A percentile compares a stretch with the other conserved stretches of the same genome.
Conservation (phyloP, 1,139 yeast genomes). For the Lodderomyces parapsilosis region DNA sequence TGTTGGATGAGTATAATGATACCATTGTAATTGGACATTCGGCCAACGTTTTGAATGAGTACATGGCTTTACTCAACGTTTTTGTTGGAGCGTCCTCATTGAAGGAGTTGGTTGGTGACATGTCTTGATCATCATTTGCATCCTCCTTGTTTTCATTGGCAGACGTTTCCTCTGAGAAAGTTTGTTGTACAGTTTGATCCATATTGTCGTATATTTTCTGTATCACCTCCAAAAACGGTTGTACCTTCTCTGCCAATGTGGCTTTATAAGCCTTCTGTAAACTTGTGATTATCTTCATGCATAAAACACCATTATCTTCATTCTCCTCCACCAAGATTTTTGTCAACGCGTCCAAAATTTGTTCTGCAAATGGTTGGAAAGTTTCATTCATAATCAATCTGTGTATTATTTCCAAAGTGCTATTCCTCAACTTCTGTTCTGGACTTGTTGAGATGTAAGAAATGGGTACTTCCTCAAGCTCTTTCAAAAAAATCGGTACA, state of each 20-base stretch:
- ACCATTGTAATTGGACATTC: conserved; percentile 98
- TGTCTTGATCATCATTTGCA: conserved; percentile 26
- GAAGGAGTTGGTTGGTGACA: conserved; percentile 27
- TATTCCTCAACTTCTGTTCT: conserved; percentile 73
- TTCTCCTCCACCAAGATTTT: conserved; percentile 70
- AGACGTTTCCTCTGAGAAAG: conserved; percentile 34
- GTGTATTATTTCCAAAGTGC: conserved; percentile 76
- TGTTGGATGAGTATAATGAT: conserved; percentile 82
- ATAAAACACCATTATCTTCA: conserved; percentile 92
- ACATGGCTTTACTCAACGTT: conserved; percentile 57
- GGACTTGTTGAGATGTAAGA: conserved; percentile 61
- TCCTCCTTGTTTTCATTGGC: conserved; percentile 1
- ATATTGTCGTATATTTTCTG: conserved; percentile 77
- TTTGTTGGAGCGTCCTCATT: conserved; percentile 40
- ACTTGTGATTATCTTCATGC: conserved; percentile 87
- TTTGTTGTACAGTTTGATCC: conserved; percentile 69
- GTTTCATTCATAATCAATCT: conserved; percentile 82
- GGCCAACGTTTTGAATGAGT: conserved; percentile 86
- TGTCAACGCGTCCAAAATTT: conserved; percentile 62
- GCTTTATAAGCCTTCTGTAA: conserved; percentile 83
- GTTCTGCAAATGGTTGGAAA: conserved; percentile 67
- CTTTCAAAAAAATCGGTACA: conserved; percentile 60
- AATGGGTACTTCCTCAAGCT: conserved; percentile 69
- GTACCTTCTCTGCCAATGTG: conserved; percentile 67
- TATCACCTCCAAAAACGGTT: conserved; percentile 75